Conservation (phyloP, 495 filamentous ascomycete genomes). For the Podospora comata region DNA sequence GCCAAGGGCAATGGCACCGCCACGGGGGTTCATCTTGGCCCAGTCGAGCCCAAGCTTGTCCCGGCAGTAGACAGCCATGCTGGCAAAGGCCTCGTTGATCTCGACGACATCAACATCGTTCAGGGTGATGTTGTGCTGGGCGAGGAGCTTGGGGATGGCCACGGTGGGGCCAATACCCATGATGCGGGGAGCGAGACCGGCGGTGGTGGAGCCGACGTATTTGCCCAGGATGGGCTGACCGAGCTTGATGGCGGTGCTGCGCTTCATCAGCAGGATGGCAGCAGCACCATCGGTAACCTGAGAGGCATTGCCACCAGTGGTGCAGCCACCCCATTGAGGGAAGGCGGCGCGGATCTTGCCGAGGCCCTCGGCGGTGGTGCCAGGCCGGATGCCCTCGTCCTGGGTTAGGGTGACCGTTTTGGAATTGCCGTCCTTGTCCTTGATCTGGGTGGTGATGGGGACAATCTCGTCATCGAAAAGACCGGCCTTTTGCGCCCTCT, state of each 20-base stretch:
- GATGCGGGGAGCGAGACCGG: constrained; percentile 83
- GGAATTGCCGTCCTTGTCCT: constrained; percentile 77
- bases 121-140: constrained; percentile 72
- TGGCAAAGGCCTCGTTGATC: constrained; percentile 96
- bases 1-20: constrained; percentile 74
- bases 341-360: constrained; percentile 89
- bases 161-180: constrained; percentile 97
- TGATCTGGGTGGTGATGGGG: constrained; percentile 75
- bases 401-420: constrained; percentile 72
- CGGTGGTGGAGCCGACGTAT: constrained; percentile 87
- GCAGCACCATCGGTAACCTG: constrained; percentile 97
- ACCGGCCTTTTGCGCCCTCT: constrained; percentile 86
- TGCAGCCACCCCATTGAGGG: constrained; percentile 79
- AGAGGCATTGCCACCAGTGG: constrained; percentile 91
- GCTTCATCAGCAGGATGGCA: constrained; percentile 88
- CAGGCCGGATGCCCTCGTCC: constrained; percentile 86
- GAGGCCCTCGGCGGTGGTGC: constrained; percentile 80
- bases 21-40: constrained; percentile 84
- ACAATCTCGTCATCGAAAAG: constrained; percentile 94
- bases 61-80: constrained; percentile 92
- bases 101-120: constrained; percentile 86
- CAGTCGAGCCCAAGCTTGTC: constrained; percentile 72
- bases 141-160: constrained; percentile 90
- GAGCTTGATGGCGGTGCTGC: constrained; percentile 80
- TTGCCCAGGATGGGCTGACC: constrained; percentile 92